Conservation (phyloP, 805 yeast genomes). For the Saccharomycopsis sp. region DNA sequence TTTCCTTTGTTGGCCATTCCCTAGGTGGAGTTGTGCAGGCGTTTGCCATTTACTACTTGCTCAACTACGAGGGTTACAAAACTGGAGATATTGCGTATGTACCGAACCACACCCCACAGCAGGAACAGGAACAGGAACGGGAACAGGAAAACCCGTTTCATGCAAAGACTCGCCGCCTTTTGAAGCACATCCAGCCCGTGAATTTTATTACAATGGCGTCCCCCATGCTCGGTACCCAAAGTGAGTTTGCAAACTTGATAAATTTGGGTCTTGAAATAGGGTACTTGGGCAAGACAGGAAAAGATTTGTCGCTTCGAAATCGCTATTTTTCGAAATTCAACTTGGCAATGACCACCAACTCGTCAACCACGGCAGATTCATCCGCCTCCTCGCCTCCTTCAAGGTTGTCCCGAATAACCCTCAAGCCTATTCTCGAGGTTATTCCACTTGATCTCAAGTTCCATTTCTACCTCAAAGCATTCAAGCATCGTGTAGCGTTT, state of each 20-base stretch:
- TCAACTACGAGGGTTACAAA: constrained; percentile 27
- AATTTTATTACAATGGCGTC: constrained; percentile 80
- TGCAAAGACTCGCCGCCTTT: neutral
- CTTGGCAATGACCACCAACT: constrained; percentile 15
- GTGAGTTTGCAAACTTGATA: constrained; percentile 81
- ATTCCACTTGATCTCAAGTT: constrained; percentile 59
- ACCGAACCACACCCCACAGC: neutral
- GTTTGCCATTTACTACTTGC: constrained; percentile 78
- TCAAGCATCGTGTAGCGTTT: constrained; percentile 68
- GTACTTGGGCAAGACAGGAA: constrained; percentile 85
- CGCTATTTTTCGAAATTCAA: constrained; percentile 24
- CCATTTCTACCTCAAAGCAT: constrained; percentile 37
- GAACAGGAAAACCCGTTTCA: neutral
- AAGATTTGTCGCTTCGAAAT: constrained; percentile 66
- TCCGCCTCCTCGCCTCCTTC: no score
- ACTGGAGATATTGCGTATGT: constrained; percentile 9
- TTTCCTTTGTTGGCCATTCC: constrained; percentile 90
- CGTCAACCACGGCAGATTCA: no score
- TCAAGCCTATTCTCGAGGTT: constrained; percentile 61
- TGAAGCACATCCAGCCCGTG: constrained; percentile 37
- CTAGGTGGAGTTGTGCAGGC: constrained; percentile 89
- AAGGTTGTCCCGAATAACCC: constrained; percentile 15
- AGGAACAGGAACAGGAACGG: neutral
- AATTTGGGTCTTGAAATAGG: constrained; percentile 82
- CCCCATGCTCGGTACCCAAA: constrained; percentile 79